Evolutionary conservation across 768 basidiomycete genomes (phyloP).

Genomic region (Boletus rubropictus): DNA sequence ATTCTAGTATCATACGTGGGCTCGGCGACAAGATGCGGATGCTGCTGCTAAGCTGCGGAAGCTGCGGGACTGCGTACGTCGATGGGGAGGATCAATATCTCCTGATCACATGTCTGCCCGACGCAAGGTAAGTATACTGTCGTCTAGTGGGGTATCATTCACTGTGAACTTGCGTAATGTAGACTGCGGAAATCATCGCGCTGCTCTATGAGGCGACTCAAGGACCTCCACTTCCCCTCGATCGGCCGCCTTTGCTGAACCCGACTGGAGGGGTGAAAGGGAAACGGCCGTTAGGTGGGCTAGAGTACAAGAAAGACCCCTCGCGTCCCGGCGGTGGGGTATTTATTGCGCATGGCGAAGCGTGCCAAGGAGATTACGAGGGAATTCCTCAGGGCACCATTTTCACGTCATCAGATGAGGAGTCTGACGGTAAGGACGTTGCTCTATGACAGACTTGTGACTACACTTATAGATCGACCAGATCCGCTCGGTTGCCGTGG

Average conservation of each 20-base stretch:
- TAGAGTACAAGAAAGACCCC: conserved; percentile 75
- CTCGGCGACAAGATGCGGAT: conserved; percentile 68
- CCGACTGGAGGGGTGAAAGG: conserved; percentile 71
- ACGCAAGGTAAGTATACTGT: conserved; percentile 59
- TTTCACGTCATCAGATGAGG: conserved; percentile 44
- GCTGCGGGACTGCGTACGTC: conserved; percentile 75
- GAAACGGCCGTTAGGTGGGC: conserved; percentile 42
- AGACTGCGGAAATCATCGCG: conserved; percentile 91
- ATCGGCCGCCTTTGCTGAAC: conserved; percentile 62
- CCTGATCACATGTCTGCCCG: conserved; percentile 93
- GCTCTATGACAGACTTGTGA: conserved; percentile 6
- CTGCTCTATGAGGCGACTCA: conserved; percentile 92
- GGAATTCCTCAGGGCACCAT: conserved; percentile 54
- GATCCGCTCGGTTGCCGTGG: conserved; percentile 15
- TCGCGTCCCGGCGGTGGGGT: conserved; percentile 84
- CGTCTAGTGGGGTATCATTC: background rate
- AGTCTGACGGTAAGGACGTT: conserved; percentile 44
- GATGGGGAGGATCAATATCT: conserved; percentile 84
- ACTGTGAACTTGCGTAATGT: conserved; percentile 6
- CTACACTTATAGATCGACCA: conserved; percentile 10
- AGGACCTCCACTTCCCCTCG: conserved; percentile 50
- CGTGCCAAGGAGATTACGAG: conserved; percentile 41
- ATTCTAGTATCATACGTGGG: conserved; percentile 87
- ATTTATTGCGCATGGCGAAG: conserved; percentile 59
- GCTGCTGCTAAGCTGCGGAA: conserved; percentile 72